Base-by-base conservation (phyloP, 1,284 basidiomycete species). In the Puccinia polysora region DNA sequence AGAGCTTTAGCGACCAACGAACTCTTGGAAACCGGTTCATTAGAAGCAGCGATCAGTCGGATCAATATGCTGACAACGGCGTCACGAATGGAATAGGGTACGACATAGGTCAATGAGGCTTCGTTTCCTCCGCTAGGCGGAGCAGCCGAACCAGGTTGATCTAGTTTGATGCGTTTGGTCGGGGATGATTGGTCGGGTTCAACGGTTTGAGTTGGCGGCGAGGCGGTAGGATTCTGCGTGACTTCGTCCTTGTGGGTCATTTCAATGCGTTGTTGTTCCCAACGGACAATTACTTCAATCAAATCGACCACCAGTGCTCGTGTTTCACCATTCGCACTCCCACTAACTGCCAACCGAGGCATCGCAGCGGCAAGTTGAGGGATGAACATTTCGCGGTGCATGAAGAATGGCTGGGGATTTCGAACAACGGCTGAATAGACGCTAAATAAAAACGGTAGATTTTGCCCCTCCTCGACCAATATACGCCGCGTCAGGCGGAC, bases 341-440 rank as follows among this genome's bases (percentile, higher is more conserved):
- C 84, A 4, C 85, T 82, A 1, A 88, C 86, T 28, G 92, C 93
- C 20, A 98, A 84, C 80, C 93, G 95, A 68, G 86, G 85, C 73
- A 99, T 83, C 40, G 89, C 90, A 78, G 90, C 90, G 74, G 94
- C 90, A 81, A 99, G 93, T 78, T 96, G 90, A 0, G 93, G 90
- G n/a, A 98, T 86, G 80, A 98, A 98, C 38, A 97, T 83, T 15
- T 91, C 89, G 53, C 96, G 88, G 74, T 92, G 90, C 62, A 90
- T 87, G 82, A 90, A 98, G 83, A 98, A 99, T 4, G 97, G 84
- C 71, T 92, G 86, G 0, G 90, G 87, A 76, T 98, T 92, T 74
- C 92, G 89, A 73, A 93, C 88, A 69, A 99, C 88, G 71, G 98
- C 86, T 75, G 93, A 89, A 79, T 97, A 95, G 64, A 97, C 90